Evolutionary conservation across 164 flowering plant species (phyloP), one percentile per base, ranked within the genome.

Genomic region (Kingdonia uniflora): DNA sequence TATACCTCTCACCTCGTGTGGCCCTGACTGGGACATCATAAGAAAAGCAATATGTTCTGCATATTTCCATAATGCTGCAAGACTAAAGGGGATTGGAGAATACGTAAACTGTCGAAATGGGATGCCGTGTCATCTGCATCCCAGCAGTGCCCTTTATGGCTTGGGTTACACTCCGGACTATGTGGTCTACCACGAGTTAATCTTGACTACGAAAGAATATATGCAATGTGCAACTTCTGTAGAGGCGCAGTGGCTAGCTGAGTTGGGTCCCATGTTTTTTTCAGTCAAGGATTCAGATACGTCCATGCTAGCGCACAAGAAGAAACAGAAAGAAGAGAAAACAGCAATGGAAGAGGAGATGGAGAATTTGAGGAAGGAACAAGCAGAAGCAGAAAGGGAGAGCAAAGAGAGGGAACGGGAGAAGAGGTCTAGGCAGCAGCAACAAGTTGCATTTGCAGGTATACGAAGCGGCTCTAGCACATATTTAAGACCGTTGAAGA

Each of bases 161-260:
- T 61, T 83, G 59, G 92, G 96, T 8, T 76, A 76, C 55, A 77
- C 87, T 6, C 95, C 96, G 0, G 95, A 91, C 21, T 76, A 85
- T 51, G 89, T 91, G 40, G 96, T 91, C 1, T 91, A 91, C 64
- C 97, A 91, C 19, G 97, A 91, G 62, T 40, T 85, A 63, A 70
- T 85, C 12, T 58, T 87, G 68, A 91, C 96, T 0, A 63, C 82
- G 3, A 91, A 91, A 60, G 96, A 91, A 63, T 91, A 87, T 60
- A 91, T 91, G 95, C 95, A 85, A 54, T 85, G 89, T 56, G 96
- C 74, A 4, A 87, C 96, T 0, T 68, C 92, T 0, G 96, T 91
- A 50, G 95, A 91, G 71, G 83, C 97, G 0, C 83, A 85, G 58
- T 91, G 97, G 97, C 50, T 91, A 68, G 95, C 96, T 0, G 97